These are phyloP conservation scores for Tuber calosporum DNA, from an alignment of 495 filamentous ascomycete species.

Conservation along the genomic window DNA sequence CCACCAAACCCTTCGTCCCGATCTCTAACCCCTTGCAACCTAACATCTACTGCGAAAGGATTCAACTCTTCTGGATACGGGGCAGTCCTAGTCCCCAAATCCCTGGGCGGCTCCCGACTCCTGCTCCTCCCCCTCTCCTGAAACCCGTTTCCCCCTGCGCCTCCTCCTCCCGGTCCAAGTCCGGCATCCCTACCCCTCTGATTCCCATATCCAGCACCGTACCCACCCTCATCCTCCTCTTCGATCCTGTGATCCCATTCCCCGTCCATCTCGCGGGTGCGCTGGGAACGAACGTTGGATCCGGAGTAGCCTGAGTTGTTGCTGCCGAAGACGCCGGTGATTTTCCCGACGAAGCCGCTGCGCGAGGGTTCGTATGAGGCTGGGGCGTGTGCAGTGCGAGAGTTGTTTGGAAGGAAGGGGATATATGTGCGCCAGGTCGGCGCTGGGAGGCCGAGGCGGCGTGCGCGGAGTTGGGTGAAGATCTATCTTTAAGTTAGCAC, in stretches of 20 bases:
- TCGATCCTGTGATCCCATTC: constrained; percentile 53
- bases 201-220: constrained; percentile 12
- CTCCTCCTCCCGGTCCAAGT: constrained; percentile 9
- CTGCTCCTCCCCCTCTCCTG: constrained; percentile 42
- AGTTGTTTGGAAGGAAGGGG: constrained; percentile 39
- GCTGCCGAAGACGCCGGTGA: constrained; percentile 48
- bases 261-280: constrained; percentile 46
- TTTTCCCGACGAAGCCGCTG: constrained; percentile 44
- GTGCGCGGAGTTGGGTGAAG: constrained; percentile 47
- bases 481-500: constrained; percentile 25
- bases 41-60: constrained; percentile 36
- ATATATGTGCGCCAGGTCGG: constrained; percentile 50
- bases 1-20: constrained; percentile 38
- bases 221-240: constrained; percentile 46
- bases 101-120: constrained; percentile 34
- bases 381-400: constrained; percentile 32
- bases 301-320: constrained; percentile 42
- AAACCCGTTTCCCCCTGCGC: constrained; percentile 15
- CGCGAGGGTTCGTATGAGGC: constrained; percentile 47
- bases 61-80: constrained; percentile 31
- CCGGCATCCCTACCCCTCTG: constrained; percentile 7
- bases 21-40: constrained; percentile 11
- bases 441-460: constrained; percentile 49
- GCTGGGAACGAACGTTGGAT: constrained; percentile 25
- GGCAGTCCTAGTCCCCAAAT: neutral